Evolutionary conservation across 768 basidiomycete species (phyloP), one percentile per base, ranked within the genome.

Genomic region (Mrakia blollopis): DNA sequence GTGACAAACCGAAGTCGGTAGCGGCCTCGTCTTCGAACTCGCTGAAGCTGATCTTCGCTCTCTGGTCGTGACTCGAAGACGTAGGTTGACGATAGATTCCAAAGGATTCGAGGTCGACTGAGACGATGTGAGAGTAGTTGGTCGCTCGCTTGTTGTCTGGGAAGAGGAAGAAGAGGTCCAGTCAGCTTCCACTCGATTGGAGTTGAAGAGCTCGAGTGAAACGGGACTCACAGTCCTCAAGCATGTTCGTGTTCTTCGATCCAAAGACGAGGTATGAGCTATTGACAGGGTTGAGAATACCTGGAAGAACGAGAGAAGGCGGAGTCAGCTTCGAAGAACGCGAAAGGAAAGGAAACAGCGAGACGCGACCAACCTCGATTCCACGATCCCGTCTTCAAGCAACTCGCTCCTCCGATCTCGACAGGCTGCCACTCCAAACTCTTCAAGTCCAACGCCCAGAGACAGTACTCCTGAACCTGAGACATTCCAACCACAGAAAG

Each of bases 221-320:
- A 54, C 25, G 50, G 30, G 10, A 77, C 76, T 78, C 69, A 78
- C 78, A 84, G 73, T 83, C 83, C 2, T 80, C 79, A 1, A 81
- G 79, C n/a, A 83, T 78, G 76, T 81, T 80, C 60, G 73, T 70
- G 35, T 81, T 86, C 35, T 89, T 88, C 83, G 97, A 95, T 0
- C 96, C 96, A 80, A 98, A 96, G 61, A 98, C 90, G 74, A 97
- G 85, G 78, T 94, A 92, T 81, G 90, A 90, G 85, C 92, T 96
- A 18, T 32, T n/a, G 2, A 63, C 16, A 1, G 54, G 28, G n/a
- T 68, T 67, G 8, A 75, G 65, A 18, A 75, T 23, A n/a, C 65
- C 65, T 68, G 35, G 2, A 25, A 3, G 37, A 14, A 16, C 1
- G 47, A 21, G 47, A 50, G 3, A 21, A 50, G 21, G 0, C 47